These are phyloP conservation scores for Vitis hybrid DNA, from an alignment of 177 flowering plant genomes.

Conservation along the genomic window DNA sequence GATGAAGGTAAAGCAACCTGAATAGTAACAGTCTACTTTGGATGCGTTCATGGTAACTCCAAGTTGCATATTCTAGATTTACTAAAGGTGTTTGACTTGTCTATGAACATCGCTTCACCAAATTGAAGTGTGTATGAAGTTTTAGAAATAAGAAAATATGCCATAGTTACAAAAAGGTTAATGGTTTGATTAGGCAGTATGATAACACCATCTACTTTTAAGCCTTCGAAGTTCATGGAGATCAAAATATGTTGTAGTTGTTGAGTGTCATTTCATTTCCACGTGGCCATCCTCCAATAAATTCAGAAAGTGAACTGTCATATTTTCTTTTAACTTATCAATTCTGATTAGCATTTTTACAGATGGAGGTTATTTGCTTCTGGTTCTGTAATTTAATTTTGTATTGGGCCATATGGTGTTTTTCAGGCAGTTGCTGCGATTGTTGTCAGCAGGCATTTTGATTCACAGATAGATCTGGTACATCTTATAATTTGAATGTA, in stretches of 20 bases:
- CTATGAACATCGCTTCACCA: too few species aligned
- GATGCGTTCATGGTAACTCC: not conserved
- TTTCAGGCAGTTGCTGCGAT: constrained; percentile 84
- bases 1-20: constrained; percentile 59
- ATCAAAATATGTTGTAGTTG: too few species aligned
- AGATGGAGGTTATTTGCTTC: not conserved
- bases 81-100: too few species aligned
- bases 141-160: too few species aligned
- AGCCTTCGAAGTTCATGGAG: too few species aligned
- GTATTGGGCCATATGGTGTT: constrained; percentile 10
- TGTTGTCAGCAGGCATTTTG: constrained; percentile 61
- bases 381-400: not conserved
- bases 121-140: too few species aligned
- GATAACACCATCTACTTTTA: too few species aligned
- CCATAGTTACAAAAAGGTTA: too few species aligned
- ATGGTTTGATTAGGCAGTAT: too few species aligned
- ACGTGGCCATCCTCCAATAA: not conserved
- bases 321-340: not conserved
- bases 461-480: constrained; percentile 68
- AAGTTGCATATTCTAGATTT: not conserved
- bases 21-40: not conserved
- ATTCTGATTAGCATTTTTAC: constrained; percentile 2
- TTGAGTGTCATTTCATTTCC: too few species aligned
- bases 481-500: constrained; percentile 4
- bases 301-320: not conserved